A percentile compares a stretch with the other conserved stretches of the same genome.
Evolutionary conservation across 495 filamentous ascomycete genomes (phyloP).

Genomic region (Lindgomyces ingoldianus): DNA sequence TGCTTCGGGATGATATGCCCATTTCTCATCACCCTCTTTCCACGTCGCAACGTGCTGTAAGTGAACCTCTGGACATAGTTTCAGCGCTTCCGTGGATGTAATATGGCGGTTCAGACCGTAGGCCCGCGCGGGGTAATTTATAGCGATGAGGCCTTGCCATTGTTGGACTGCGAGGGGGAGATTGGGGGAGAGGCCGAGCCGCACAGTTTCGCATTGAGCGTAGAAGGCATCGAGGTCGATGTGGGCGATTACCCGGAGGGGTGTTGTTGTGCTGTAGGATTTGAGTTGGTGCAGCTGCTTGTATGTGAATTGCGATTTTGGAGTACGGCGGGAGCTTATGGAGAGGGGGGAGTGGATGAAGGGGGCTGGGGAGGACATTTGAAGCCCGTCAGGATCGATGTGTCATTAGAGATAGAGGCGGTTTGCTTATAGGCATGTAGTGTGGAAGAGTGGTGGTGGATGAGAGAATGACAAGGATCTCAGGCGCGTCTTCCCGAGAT

Average conservation of each 20-base stretch:
- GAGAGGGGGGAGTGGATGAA: constrained; percentile 40
- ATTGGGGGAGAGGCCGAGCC: constrained; percentile 66
- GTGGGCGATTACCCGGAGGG: constrained; percentile 84
- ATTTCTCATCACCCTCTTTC: constrained; percentile 83
- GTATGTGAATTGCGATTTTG: constrained; percentile 73
- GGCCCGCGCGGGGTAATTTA: constrained; percentile 88
- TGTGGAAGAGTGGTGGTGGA: not conserved
- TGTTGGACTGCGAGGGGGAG: constrained; percentile 90
- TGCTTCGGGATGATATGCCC: constrained; percentile 87
- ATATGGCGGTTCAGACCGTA: constrained; percentile 77
- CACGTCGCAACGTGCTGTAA: constrained; percentile 95
- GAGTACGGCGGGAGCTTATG: constrained; percentile 17
- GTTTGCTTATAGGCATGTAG: not conserved
- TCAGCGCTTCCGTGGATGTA: constrained; percentile 77
- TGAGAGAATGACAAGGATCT: constrained; percentile 1
- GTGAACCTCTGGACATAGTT: constrained; percentile 80
- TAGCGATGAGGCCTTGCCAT: constrained; percentile 84
- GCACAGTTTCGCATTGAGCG: constrained; percentile 92
- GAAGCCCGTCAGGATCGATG: not conserved
- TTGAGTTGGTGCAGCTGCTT: constrained; percentile 76
- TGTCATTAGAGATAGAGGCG: not conserved
- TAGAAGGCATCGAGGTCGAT: constrained; percentile 98
- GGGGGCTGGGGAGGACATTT: constrained; percentile 42
- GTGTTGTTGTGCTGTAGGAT: constrained; percentile 67
- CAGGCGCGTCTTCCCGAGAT: constrained; percentile 24